Conservation (phyloP, 2,329 filamentous ascomycete genomes). For the Aureobasidium sp. region DNA sequence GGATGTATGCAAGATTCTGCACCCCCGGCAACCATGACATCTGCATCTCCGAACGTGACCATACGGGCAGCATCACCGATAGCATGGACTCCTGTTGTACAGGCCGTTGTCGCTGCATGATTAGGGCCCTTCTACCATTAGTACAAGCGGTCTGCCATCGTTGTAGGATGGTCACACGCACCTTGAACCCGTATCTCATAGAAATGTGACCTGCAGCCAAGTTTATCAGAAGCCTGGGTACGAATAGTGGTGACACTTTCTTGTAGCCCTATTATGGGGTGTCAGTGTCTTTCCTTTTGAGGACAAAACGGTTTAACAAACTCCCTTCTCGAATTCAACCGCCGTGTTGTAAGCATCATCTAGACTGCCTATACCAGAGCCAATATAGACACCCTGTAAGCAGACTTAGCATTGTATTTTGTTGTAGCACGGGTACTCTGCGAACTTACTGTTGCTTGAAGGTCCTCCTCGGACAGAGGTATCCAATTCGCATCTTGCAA, state of each 20-base stretch:
- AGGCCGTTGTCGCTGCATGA: constrained; percentile 86
- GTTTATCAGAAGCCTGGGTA: constrained; percentile 88
- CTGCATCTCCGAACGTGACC: constrained; percentile 81
- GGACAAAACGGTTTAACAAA: constrained; percentile 35
- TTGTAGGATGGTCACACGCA: constrained; percentile 29
- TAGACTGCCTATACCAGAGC: constrained; percentile 90
- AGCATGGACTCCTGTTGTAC: constrained; percentile 90
- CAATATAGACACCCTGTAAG: constrained; percentile 70
- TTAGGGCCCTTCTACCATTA: constrained; percentile 62
- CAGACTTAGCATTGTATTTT: not conserved
- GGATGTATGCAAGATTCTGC: constrained; percentile 95
- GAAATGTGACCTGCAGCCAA: constrained; percentile 90
- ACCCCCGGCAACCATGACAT: constrained; percentile 94
- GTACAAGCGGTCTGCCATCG: not conserved
- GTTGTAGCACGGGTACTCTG: constrained; percentile 11
- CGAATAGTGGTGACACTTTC: constrained; percentile 88
- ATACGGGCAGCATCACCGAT: constrained; percentile 91
- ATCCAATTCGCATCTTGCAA: constrained; percentile 73
- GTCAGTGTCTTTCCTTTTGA: not conserved
- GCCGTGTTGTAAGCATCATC: constrained; percentile 84
- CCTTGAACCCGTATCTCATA: constrained; percentile 77
- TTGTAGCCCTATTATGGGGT: constrained; percentile 64
- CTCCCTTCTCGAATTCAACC: constrained; percentile 62
- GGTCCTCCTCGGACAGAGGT: constrained; percentile 50
- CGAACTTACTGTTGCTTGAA: constrained; percentile 55